Base-by-base conservation (phyloP, 2,329 filamentous ascomycete species). In the Coniochaeta sp. region DNA sequence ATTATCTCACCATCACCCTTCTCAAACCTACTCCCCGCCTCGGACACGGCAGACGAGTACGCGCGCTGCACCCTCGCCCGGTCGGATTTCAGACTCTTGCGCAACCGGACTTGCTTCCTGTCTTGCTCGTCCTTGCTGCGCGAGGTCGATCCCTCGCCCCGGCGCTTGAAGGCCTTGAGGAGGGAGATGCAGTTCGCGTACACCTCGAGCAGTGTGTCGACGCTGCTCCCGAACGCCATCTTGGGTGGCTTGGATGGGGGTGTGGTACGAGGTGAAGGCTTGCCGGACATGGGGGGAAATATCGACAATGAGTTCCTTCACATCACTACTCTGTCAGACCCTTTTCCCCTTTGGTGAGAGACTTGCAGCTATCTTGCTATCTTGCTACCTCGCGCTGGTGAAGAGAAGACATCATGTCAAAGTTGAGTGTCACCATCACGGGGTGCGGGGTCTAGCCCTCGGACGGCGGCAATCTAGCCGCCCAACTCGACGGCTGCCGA, bases 171-270 rank as follows among this genome's bases (percentile, higher is more conserved):
- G 9, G 62, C 61, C 55, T 70, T 71, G 6, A 76, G 62, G 12
- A 75, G 65, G 14, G 66, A 63, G 30, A 76, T 63, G 55, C 73
- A 74, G 55, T 67, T 74, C 48, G 69, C 67, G 52, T 79, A 80
- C 12, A 73, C 72, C 47, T 73, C 68, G 16, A 79, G 61, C 13
- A 81, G 65, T 7, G 69, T 68, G 4, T 64, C 62, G 42, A 79
- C 69, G 16, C 67, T 67, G 49, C 68, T 63, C 49, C 72, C 69
- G 55, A 80, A 76, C 31, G 67, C 59, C 65, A 67, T 66, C n/a
- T 35, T 60, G 18, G 20, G 12, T 30, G 27, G 27, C 20, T 13
- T 42, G 13, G 3, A 5, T 42, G 10, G 20, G 13, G 20, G 20
- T 12, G 3, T 42, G n/a, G n/a, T 22, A 42, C 20, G 20, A 14